phyloP scores from a whole-genome alignment of 225 moss, liverwort and hornwort species.

The Pseudisothecium myosuroides region DNA sequence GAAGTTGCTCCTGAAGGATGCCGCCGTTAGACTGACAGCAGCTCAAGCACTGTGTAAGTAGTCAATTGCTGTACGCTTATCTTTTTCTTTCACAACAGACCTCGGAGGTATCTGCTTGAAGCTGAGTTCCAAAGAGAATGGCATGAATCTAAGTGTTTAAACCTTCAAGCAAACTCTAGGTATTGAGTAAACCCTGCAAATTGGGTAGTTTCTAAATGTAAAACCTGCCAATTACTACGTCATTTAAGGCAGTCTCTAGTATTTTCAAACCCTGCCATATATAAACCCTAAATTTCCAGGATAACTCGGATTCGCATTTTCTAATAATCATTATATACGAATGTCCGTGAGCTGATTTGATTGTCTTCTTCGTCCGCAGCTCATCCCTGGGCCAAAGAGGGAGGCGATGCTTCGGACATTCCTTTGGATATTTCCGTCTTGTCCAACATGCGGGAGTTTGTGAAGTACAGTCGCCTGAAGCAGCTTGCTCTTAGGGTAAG shows the following conservation, averaged over 20 bases:
- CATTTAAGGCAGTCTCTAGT: not conserved
- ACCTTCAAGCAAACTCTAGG: not conserved
- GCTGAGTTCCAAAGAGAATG: not conserved
- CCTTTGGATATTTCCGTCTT: constrained; percentile 89
- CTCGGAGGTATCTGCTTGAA: not conserved
- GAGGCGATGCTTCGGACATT: constrained; percentile 82
- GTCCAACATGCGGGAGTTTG: constrained; percentile 95
- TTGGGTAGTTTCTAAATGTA: not conserved
- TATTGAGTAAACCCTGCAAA: not conserved
- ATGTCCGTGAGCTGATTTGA: not conserved
- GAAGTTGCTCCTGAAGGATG: constrained; percentile 39
- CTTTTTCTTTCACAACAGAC: not conserved
- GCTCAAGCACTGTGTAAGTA: constrained; percentile 43
- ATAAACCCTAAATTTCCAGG: not conserved
- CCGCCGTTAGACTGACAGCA: constrained; percentile 32
- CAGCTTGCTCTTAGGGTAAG: constrained; percentile 77
- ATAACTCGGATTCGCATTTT: not conserved
- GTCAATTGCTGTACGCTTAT: not conserved
- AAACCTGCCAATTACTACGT: not conserved
- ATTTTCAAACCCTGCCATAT: not conserved
- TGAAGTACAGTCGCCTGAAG: constrained; percentile 90
- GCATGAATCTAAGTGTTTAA: not conserved
- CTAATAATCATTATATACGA: not conserved
- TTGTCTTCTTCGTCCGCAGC: constrained; percentile 24
- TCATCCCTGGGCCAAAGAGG: constrained; percentile 93